Percentiles rank a stretch among this genome's conserved stretches.
Evolutionary conservation across 371 early-diverging fungal genomes (phyloP).

Genomic region (Mortierella sp.): DNA sequence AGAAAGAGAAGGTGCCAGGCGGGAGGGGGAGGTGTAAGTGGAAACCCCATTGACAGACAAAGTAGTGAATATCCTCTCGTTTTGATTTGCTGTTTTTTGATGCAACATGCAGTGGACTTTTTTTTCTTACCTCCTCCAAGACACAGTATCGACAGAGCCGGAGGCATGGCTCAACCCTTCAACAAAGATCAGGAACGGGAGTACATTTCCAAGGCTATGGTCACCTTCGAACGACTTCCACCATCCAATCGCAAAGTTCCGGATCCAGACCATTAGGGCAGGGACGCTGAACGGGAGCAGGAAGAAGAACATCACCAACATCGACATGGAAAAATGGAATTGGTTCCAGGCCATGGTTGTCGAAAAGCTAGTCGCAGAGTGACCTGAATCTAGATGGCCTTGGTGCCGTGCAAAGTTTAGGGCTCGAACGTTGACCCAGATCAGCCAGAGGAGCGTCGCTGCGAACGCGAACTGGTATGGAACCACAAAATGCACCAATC

Average conservation of each 20-base stretch:
- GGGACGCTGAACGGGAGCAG: constrained; percentile 71
- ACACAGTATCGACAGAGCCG: constrained; percentile 62
- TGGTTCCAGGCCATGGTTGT: constrained; percentile 35
- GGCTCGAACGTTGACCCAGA: constrained; percentile 67
- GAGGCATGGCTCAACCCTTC: constrained; percentile 62
- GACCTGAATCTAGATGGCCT: constrained; percentile 52
- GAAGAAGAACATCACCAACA: constrained; percentile 64
- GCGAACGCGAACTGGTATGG: constrained; percentile 87
- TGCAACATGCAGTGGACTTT: too few species aligned
- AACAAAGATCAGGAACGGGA: constrained; percentile 70
- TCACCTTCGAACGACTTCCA: constrained; percentile 72
- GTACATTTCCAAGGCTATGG: constrained; percentile 68
- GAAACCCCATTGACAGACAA: neutral
- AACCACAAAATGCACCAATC: constrained; percentile 71
- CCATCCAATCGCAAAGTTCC: constrained; percentile 75
- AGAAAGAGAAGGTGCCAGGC: too few species aligned
- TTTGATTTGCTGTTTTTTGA: too few species aligned
- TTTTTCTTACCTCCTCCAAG: constrained; percentile 59
- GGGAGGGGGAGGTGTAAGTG: neutral
- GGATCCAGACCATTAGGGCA: constrained; percentile 72
- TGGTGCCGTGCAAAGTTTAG: constrained; percentile 49
- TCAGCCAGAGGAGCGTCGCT: constrained; percentile 74
- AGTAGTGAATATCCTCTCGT: neutral
- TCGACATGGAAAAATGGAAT: constrained; percentile 64
- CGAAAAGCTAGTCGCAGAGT: neutral